Evolutionary conservation across 2,329 filamentous ascomycete species (phyloP).

Genomic region (Purpureocillium takamizusanense): DNA sequence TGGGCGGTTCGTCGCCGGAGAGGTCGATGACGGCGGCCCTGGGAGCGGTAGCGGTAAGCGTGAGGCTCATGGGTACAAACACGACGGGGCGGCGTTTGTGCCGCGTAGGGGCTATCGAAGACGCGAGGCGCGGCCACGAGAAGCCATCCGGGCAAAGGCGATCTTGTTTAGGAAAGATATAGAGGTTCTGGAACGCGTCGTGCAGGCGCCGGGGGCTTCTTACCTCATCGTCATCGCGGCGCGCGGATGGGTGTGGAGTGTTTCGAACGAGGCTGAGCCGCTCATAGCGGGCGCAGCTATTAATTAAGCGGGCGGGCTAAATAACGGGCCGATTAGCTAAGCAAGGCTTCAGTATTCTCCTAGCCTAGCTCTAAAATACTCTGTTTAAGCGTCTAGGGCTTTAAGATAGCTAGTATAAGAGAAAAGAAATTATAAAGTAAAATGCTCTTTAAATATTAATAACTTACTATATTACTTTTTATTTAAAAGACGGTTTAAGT

Average conservation of each 20-base stretch:
- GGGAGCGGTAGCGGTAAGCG: constrained; percentile 15
- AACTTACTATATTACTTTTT: background rate
- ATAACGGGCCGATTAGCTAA: background rate
- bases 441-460: background rate
- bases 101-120: no score
- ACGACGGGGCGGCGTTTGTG: background rate
- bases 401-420: background rate
- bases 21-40: constrained; percentile 21
- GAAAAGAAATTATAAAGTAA: background rate
- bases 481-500: no score
- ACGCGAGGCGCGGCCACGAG: no score
- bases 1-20: constrained; percentile 17
- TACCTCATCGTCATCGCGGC: background rate
- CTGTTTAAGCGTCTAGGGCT: no score
- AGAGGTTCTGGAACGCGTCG: background rate
- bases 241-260: background rate
- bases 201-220: background rate
- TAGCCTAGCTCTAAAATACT: no score
- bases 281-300: background rate
- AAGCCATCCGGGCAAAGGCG: background rate
- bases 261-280: background rate
- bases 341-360: no score
- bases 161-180: no score
- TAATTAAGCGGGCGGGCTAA: background rate
- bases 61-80: constrained; percentile 13